Percentiles rank a stretch among this genome's conserved stretches.
Evolutionary conservation across 2,329 filamentous ascomycete genomes (phyloP).

Genomic region (Neonectria magnoliae): DNA sequence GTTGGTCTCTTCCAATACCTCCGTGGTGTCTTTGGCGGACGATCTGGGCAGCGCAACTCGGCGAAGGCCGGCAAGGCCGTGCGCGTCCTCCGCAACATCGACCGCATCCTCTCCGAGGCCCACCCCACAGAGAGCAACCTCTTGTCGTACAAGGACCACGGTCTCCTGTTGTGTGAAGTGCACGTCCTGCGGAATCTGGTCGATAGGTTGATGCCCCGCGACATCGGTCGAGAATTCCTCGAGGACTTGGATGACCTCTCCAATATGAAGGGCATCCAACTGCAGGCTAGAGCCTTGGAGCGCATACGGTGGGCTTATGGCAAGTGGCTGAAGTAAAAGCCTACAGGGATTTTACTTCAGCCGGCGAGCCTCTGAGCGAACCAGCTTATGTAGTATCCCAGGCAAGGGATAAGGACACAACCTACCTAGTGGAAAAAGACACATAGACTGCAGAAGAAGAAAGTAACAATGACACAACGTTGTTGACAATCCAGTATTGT

Average conservation of each 20-base stretch:
- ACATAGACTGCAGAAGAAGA: constrained; percentile 34
- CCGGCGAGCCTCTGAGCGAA: neutral
- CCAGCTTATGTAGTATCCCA: constrained; percentile 29
- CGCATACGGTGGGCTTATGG: constrained; percentile 92
- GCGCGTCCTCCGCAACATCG: constrained; percentile 85
- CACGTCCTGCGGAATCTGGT: constrained; percentile 78
- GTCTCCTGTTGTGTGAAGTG: constrained; percentile 87
- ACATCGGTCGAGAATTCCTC: constrained; percentile 84
- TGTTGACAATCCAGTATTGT: too few relatives aligned
- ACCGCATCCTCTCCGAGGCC: constrained; percentile 78
- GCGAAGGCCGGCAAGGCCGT: constrained; percentile 76
- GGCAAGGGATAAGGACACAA: constrained; percentile 23
- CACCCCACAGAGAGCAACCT: constrained; percentile 77
- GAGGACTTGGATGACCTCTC: constrained; percentile 89
- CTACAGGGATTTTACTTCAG: too few relatives aligned
- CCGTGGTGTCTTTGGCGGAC: constrained; percentile 72
- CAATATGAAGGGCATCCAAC: constrained; percentile 81
- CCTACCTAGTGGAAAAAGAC: constrained; percentile 21
- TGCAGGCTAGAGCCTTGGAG: constrained; percentile 81
- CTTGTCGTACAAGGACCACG: constrained; percentile 91
- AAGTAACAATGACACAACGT: constrained; percentile 16
- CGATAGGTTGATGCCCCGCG: constrained; percentile 71
- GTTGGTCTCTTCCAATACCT: constrained; percentile 80
- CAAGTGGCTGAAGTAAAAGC: constrained; percentile 69
- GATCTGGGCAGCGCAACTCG: constrained; percentile 72